A percentile compares a stretch with the other conserved stretches of the same genome.
phyloP scores from a whole-genome alignment of 1,284 basidiomycete genomes.

The Cryptococcus wingfieldii region DNA sequence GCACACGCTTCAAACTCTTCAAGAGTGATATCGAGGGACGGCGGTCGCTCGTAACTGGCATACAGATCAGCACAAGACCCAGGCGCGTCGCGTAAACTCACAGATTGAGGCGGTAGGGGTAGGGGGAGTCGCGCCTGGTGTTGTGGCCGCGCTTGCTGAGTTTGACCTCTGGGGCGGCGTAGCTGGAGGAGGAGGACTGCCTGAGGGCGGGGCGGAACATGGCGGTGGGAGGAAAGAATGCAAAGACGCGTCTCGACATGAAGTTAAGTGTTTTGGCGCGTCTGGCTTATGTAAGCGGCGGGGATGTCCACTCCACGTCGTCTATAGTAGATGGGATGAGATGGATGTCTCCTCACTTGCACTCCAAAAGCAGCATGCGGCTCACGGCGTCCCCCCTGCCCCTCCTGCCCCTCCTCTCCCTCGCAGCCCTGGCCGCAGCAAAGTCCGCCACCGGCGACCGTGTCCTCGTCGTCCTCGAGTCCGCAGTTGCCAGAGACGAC shows the following conservation, averaged over 20 bases:
- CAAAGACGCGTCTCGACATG: not conserved
- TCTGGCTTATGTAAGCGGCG: too few relatives aligned
- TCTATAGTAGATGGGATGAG: too few relatives aligned
- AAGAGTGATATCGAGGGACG: constrained; percentile 82
- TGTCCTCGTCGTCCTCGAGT: constrained; percentile 78
- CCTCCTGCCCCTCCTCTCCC: constrained; percentile 12
- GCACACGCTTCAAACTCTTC: constrained; percentile 95
- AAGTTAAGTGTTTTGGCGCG: too few relatives aligned
- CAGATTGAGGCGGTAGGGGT: constrained; percentile 77
- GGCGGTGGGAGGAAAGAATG: not conserved
- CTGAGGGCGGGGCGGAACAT: constrained; percentile 18
- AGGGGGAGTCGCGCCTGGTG: constrained; percentile 37
- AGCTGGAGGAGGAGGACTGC: constrained; percentile 19
- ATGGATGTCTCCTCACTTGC: too few relatives aligned
- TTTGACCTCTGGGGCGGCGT: constrained; percentile 34
- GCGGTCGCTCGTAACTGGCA: constrained; percentile 77
- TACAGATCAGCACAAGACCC: not conserved
- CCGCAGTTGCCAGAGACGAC: constrained; percentile 58
- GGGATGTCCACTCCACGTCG: too few relatives aligned
- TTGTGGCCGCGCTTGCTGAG: constrained; percentile 30
- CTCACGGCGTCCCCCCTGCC: not conserved
- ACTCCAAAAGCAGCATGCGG: too few relatives aligned
- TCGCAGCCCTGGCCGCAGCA: constrained; percentile 48
- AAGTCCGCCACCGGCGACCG: constrained; percentile 77
- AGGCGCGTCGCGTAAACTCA: constrained; percentile 45